Evolutionary conservation across 345 rosid genomes (phyloP).

Genomic region (Citrus cavaleriei): DNA sequence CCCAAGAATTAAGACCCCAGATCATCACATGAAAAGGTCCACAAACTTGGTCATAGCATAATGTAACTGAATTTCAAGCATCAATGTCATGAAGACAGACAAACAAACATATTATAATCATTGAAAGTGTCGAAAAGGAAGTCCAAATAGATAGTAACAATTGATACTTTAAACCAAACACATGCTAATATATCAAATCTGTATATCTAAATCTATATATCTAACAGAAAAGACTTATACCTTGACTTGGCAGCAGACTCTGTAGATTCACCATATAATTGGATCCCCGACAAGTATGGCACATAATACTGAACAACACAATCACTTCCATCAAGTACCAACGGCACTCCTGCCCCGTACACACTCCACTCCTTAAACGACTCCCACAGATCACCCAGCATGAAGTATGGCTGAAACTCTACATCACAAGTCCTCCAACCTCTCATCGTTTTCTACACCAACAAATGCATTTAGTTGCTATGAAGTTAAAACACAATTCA

Average conservation of each 20-base stretch:
- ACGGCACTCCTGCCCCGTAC: conserved; percentile 78
- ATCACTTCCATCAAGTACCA: conserved; percentile 56
- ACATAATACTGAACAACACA: conserved; percentile 81
- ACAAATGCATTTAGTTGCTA: not conserved
- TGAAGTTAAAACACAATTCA: not conserved
- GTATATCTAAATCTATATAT: not conserved
- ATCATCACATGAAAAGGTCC: not conserved
- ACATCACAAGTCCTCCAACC: conserved; percentile 46
- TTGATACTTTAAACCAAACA: not conserved
- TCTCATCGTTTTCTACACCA: conserved; percentile 36
- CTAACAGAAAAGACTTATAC: conserved; percentile 15
- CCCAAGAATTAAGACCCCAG: not conserved
- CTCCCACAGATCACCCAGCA: conserved; percentile 76
- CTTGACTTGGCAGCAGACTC: conserved; percentile 32
- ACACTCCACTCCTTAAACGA: conserved; percentile 89
- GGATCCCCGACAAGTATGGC: conserved; percentile 90
- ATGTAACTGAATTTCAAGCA: not conserved
- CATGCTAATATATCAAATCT: not conserved
- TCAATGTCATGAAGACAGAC: not conserved
- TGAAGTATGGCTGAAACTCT: conserved; percentile 52
- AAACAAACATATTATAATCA: not conserved
- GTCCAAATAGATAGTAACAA: not conserved
- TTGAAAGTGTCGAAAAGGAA: not conserved
- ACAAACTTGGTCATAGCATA: not conserved
- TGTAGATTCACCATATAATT: conserved; percentile 50